phyloP scores from a whole-genome alignment of 1,284 basidiomycete genomes.

The Naganishia sp. region DNA sequence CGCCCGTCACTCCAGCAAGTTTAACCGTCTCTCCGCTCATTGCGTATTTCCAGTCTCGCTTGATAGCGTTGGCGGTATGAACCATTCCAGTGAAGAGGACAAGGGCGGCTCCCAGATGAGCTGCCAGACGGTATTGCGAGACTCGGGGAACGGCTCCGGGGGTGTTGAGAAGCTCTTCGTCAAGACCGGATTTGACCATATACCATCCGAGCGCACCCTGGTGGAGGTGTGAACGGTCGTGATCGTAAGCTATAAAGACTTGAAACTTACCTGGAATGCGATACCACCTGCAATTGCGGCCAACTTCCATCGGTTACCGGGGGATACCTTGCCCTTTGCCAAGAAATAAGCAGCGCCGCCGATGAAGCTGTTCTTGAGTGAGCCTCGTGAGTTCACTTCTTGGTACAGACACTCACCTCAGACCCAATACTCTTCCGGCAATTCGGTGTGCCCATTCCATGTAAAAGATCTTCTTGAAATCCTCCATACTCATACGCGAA shows the following conservation, averaged over 20 bases:
- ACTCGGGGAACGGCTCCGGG: constrained; percentile 89
- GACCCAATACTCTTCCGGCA: constrained; percentile 85
- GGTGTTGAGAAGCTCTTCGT: constrained; percentile 74
- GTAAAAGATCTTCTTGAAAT: constrained; percentile 96
- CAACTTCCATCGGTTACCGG: constrained; percentile 65
- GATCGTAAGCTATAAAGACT: background rate
- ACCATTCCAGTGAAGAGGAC: constrained; percentile 91
- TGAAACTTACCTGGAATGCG: constrained; percentile 60
- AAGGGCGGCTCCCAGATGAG: constrained; percentile 88
- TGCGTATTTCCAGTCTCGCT: constrained; percentile 78
- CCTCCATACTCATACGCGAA: constrained; percentile 76
- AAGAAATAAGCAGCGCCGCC: constrained; percentile 78
- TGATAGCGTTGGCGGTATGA: constrained; percentile 72
- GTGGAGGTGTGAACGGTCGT: too few relatives aligned
- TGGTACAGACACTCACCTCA: constrained; percentile 45
- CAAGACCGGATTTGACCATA: constrained; percentile 97
- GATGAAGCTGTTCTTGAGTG: constrained; percentile 63
- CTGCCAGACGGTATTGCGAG: constrained; percentile 93
- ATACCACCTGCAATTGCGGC: constrained; percentile 74
- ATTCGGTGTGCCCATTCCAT: constrained; percentile 99
- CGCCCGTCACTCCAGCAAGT: constrained; percentile 36
- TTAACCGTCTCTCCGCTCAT: constrained; percentile 55
- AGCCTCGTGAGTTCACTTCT: background rate
- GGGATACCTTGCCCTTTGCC: constrained; percentile 66
- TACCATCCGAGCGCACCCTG: constrained; percentile 96